These are phyloP conservation scores for Ambrosia hybrid DNA, from an alignment of 140 eudicot species.

Conservation along the genomic window DNA sequence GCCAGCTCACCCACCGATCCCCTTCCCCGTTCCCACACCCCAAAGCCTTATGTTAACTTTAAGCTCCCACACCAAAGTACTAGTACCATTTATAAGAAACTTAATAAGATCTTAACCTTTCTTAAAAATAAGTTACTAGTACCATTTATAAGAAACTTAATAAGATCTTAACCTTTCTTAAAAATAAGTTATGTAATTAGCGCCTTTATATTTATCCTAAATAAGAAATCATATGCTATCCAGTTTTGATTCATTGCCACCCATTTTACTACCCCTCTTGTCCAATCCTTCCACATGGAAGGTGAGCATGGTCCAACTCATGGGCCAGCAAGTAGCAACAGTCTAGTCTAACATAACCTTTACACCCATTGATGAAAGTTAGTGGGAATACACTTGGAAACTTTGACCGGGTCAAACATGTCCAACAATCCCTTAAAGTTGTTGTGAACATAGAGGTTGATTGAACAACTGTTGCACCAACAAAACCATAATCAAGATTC, in stretches of 20 bases:
- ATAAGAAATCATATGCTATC: no score
- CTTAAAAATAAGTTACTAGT: no score
- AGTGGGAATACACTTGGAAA: slow-evolving; percentile 34
- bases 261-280: neutral
- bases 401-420: slow-evolving; percentile 31
- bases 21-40: no score
- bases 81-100: no score
- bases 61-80: no score
- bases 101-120: no score
- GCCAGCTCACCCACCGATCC: no score
- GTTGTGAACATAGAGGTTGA: slow-evolving; percentile 22
- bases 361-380: slow-evolving; percentile 35
- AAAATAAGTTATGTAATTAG: no score
- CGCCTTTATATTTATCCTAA: neutral
- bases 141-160: no score
- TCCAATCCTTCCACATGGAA: slow-evolving; percentile 21
- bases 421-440: slow-evolving; percentile 26
- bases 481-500: slow-evolving; percentile 29
- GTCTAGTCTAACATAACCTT: slow-evolving; percentile 30
- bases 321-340: slow-evolving; percentile 28
- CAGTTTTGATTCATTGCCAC: neutral
- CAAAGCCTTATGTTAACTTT: no score
- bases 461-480: slow-evolving; percentile 24
- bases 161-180: no score
- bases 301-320: slow-evolving; percentile 32